Percentiles rank a stretch among this genome's conserved stretches.
Conservation (phyloP, 345 rosid genomes). For the Gossypium turneri region DNA sequence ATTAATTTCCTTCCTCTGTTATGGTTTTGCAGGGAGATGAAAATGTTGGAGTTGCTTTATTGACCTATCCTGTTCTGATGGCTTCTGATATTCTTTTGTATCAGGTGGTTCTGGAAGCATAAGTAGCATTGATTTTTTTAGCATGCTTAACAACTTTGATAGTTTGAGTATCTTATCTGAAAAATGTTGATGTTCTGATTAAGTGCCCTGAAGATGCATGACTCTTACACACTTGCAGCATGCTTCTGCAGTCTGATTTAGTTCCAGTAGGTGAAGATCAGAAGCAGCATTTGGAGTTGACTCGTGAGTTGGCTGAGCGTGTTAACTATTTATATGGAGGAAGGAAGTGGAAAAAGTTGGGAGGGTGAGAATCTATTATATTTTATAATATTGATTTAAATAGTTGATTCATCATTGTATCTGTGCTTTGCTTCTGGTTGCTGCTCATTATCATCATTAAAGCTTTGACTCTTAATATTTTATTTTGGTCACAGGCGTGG, state of each 20-base stretch:
- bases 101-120: conserved; percentile 50
- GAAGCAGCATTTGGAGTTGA: conserved; percentile 92
- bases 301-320: conserved; percentile 82
- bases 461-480: conserved; percentile 19
- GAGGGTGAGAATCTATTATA: conserved; percentile 53
- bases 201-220: conserved; percentile 24
- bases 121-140: conserved; percentile 2
- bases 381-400: background rate
- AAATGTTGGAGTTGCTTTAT: conserved; percentile 70
- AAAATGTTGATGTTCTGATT: conserved; percentile 18
- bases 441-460: conserved; percentile 8
- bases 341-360: conserved; percentile 95
- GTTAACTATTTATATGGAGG: conserved; percentile 81
- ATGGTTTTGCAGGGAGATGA: conserved; percentile 66
- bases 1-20: conserved; percentile 15
- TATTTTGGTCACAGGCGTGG: conserved; percentile 57
- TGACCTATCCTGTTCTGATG: conserved; percentile 89
- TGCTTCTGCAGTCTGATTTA: conserved; percentile 73
- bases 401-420: conserved; percentile 8
- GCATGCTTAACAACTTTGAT: background rate
- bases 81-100: conserved; percentile 93
- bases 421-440: background rate
- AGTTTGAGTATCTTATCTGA: conserved; percentile 1
- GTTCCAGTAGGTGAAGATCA: conserved; percentile 98
- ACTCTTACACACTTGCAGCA: conserved; percentile 43